Base-by-base conservation (phyloP, 352 stramenopile species). In the Phytophthora capsici region DNA sequence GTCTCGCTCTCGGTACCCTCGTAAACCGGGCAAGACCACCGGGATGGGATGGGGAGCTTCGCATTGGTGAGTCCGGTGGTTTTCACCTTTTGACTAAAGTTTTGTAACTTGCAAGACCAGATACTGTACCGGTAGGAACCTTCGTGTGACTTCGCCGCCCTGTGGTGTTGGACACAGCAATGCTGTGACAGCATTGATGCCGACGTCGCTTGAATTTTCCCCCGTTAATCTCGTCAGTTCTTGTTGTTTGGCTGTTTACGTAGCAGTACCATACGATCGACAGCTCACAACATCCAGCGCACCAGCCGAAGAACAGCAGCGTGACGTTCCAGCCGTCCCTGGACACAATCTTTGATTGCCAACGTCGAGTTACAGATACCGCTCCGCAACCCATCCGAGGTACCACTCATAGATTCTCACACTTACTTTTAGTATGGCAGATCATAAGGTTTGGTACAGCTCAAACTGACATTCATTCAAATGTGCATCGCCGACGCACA, bases 31-130 rank as follows among this genome's bases (percentile, higher is more conserved):
- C 50, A 57, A 28, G 50, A 57, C 50, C 50, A 57, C 50, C 50
- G 36, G 37, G 36, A 56, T 56, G 48, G 40, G 40, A 34, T 34
- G 36, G 2, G 34, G 38, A 37, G 14, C 30, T 38, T 9, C 25
- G 23, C 7, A 12, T 38, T 66, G 40, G 38, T 45, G 58, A 61
- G 40, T 66, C 41, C 49, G 58, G 58, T 60, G 58, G 58, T 66
- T 34, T 34, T 12, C 8, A 14, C 28, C 37, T 46, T 46, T 3
- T n/a, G n/a, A n/a, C n/a, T n/a, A n/a, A n/a, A n/a, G n/a, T n/a
- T n/a, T n/a, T 26, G 22, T 17, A 65, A 8, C 20, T 40, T 38
- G 23, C 5, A 30, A 50, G 14, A 51, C 43, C 6, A 32, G 28
- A 32, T 12, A 32, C 28, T 32, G 28, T 10, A 8, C 25, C 25